Base-by-base conservation (phyloP, 768 basidiomycete genomes). In the Cystobasidium onofrii region DNA sequence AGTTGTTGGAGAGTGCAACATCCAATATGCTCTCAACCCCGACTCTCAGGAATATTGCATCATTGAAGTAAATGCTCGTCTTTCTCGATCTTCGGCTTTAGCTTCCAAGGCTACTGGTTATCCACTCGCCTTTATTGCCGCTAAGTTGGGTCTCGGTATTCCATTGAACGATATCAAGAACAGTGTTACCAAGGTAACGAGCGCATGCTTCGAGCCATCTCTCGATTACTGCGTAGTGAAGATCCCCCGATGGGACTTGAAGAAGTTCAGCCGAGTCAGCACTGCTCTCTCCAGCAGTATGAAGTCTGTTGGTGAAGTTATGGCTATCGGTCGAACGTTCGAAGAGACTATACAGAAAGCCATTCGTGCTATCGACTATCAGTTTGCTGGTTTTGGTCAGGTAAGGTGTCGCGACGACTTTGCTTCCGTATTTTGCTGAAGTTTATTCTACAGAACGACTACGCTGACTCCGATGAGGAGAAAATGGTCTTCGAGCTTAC, bases 261-360 rank as follows among this genome's bases (percentile, higher is more conserved):
- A 94, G 83, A 99, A 99, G 85, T 99, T 99, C 84, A 92, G 79
- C 78, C 88, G 95, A 57, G 95, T 99, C 79, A 93, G 91, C 80
- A 87, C 89, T 73, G 84, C 90, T 46, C 84, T 99, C 62, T 92
- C 91, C 81, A 91, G 90, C 77, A 92, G 90, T 82, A 98, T 99
- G 95, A 98, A 98, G 86, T 92, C 90, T 78, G 95, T 99, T 9
- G 95, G 95, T 31, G 95, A 99, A 82, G 95, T 99, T 73, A 99
- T 99, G 96, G 92, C 91, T 77, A 98, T 99, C 77, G 95, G 95
- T 17, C 85, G 95, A 78, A 96, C 93, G 3, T 99, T 99, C 79
- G 95, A 98, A 81, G 95, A 99, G 84, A 97, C 94, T 0, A 89
- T 98, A 71, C 95, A 98, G 82, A 98, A 99, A 83, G 96, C 95